Base-by-base conservation (phyloP, 2,329 filamentous ascomycete genomes). In the Fusarium napiforme region DNA sequence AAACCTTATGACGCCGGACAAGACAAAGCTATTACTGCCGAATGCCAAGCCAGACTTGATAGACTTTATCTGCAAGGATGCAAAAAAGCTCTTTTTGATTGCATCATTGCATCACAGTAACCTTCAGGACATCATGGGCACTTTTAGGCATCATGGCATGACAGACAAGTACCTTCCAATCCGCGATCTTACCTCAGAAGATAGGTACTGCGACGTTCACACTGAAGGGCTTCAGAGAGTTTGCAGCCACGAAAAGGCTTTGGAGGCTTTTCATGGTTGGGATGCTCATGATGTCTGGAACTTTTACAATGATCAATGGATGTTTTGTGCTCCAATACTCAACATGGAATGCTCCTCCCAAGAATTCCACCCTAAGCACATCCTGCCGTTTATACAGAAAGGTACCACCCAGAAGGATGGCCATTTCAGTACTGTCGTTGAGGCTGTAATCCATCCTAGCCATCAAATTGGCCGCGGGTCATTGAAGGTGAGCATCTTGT, bases 351-450 rank as follows among this genome's bases (percentile, higher is more conserved):
- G 36, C 4, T 50, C 46, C 3, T 42, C 16, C 9, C 45, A 62
- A 19, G 19, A 34, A 7, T 30, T 73, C 5, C 46, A 67, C 5
- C 16, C 55, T 3, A 58, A 30, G 4, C 59, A 42, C 23, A 47
- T 58, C 2, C 37, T 74, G 0, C 71, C 71, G 5, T 64, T 71
- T 30, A 63, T 59, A 9, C 34, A 28, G 1, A 47, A 57, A 14
- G 40, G 52, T 2, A n/a, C 18, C 0, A 23, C 37, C 32, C 46
- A 40, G 1, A 67, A 58, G 23, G 67, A 47, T 9, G 71, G 71
- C 16, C 60, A 74, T n/a, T 74, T 74, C 32, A 73, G 71, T 34
- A 61, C 30, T 0, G 71, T 74, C 2, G 36, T 34, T 4, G 50
- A 70, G 19, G 71, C 56, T 5, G 53, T 26, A 18, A 55, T 74